Evolutionary conservation across 2,329 filamentous ascomycete species (phyloP).

Genomic region (Epichloe glyceriae): DNA sequence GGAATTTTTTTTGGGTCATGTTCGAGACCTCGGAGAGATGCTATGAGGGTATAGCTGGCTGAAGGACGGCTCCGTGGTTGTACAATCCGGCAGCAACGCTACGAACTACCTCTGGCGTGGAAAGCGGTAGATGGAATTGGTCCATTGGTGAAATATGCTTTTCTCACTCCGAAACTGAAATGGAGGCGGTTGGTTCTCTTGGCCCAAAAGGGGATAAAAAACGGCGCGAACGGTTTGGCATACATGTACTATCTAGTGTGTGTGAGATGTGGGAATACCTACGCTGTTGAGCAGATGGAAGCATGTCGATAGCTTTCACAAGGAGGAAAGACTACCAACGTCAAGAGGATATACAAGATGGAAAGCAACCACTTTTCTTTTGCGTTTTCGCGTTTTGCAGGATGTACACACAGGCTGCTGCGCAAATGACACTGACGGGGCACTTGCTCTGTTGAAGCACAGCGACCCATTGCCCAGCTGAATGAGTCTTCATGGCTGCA

Average conservation of each 20-base stretch:
- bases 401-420: not conserved
- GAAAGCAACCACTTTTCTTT: not conserved
- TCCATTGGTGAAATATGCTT: not conserved
- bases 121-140: not conserved
- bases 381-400: not conserved
- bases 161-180: not conserved
- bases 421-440: not conserved
- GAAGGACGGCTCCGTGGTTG: not conserved
- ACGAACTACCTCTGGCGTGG: not conserved
- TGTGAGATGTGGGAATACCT: slow-evolving; percentile 1
- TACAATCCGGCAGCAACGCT: not conserved
- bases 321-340: not conserved
- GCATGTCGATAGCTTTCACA: not conserved
- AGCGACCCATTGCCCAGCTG: not conserved
- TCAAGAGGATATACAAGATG: not conserved
- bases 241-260: slow-evolving; percentile 5
- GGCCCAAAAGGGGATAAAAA: not conserved
- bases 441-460: not conserved
- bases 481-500: not conserved
- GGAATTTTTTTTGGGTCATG: not conserved
- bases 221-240: slow-evolving; percentile 2
- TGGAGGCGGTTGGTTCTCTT: not conserved
- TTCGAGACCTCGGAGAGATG: not conserved
- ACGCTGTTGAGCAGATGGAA: not conserved
- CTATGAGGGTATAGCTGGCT: not conserved